Evolutionary conservation across 176 grass and related monocot genomes (phyloP).

Genomic region (Alloteropsis semialata): DNA sequence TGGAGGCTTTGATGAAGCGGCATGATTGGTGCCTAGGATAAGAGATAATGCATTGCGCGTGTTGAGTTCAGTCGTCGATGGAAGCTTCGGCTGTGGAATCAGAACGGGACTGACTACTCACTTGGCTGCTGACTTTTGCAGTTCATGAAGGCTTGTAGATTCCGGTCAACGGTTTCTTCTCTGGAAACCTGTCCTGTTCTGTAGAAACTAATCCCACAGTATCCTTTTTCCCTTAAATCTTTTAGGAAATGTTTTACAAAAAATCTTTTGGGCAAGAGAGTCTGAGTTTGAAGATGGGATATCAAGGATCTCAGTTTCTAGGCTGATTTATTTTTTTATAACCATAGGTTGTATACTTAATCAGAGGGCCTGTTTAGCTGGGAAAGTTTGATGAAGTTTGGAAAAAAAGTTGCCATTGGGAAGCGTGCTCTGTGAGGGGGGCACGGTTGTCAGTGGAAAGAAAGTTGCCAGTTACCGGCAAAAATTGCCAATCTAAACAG

Average conservation of each 20-base stretch:
- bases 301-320: not conserved
- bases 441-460: too few species aligned
- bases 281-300: too few species aligned
- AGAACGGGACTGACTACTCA: not conserved
- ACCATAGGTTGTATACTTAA: not conserved
- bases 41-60: not conserved
- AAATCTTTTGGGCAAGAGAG: too few species aligned
- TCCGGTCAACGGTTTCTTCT: constrained; percentile 13
- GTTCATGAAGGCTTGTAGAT: not conserved
- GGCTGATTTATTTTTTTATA: not conserved
- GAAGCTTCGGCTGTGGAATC: constrained; percentile 13
- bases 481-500: too few species aligned
- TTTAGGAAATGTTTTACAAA: not conserved
- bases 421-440: too few species aligned
- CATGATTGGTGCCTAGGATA: not conserved
- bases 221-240: not conserved
- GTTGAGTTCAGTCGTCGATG: not conserved
- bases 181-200: not conserved
- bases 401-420: too few species aligned
- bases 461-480: too few species aligned
- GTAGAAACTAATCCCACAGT: not conserved
- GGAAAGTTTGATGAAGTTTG: too few species aligned
- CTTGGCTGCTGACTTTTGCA: not conserved
- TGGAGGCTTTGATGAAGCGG: too few species aligned
- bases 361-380: too few species aligned